Evolutionary conservation across 768 basidiomycete species (phyloP).

Genomic region (Asterophora parasitica): DNA sequence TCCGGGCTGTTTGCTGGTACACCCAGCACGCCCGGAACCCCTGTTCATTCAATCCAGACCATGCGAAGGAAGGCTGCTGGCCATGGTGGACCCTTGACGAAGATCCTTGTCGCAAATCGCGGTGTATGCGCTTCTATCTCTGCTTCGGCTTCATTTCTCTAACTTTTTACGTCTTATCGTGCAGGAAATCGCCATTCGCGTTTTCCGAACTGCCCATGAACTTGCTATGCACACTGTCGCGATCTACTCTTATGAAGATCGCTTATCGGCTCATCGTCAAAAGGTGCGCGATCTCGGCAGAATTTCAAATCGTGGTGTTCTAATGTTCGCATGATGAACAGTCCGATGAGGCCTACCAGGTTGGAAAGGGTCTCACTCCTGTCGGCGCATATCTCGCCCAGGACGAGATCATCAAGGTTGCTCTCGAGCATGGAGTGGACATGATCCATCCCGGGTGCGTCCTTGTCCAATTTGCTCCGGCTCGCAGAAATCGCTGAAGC

Average conservation of each 20-base stretch:
- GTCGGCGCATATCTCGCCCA: slow-evolving; percentile 97
- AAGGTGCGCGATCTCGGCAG: slow-evolving; percentile 63
- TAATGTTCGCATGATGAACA: slow-evolving; percentile 34
- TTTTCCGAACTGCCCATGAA: slow-evolving; percentile 97
- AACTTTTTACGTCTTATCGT: slow-evolving; percentile 7
- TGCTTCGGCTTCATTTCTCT: slow-evolving; percentile 7
- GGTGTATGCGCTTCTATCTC: slow-evolving; percentile 53
- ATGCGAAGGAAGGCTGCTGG: slow-evolving; percentile 89
- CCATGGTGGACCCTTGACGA: slow-evolving; percentile 85
- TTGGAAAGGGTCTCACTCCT: slow-evolving; percentile 93
- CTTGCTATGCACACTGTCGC: slow-evolving; percentile 99
- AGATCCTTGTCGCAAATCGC: slow-evolving; percentile 89
- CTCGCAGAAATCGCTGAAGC: not conserved
- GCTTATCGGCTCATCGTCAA: slow-evolving; percentile 94
- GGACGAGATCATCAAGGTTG: slow-evolving; percentile 93
- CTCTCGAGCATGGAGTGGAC: slow-evolving; percentile 97
- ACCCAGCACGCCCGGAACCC: slow-evolving; percentile 78
- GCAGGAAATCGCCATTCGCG: slow-evolving; percentile 99
- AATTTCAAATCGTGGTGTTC: slow-evolving; percentile 14
- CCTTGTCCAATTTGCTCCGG: slow-evolving; percentile 15
- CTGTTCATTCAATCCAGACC: slow-evolving; percentile 85
- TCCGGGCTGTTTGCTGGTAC: slow-evolving; percentile 67
- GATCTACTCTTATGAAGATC: slow-evolving; percentile 96
- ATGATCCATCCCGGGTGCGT: slow-evolving; percentile 98
- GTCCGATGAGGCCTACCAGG: slow-evolving; percentile 99